phyloP scores from a whole-genome alignment of 495 filamentous ascomycete species.

The Amphirosellinia nigrospora region DNA sequence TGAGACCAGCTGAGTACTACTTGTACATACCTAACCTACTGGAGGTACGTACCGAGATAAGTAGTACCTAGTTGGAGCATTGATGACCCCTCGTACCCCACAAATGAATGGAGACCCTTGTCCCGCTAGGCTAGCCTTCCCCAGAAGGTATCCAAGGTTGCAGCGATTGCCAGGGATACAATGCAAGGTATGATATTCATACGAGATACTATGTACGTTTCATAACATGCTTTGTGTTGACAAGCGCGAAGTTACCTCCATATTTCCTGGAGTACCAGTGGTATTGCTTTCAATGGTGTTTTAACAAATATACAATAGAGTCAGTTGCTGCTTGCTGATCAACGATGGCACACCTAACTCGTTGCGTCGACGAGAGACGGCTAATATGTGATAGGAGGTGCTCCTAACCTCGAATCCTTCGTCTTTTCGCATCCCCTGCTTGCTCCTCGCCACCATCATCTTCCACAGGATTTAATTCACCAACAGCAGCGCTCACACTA shows the following conservation, averaged over 20 bases:
- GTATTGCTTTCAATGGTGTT: not conserved
- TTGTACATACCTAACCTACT: not conserved
- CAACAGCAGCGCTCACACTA: slow-evolving; percentile 38
- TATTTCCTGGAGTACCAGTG: not conserved
- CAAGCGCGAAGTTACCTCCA: not conserved
- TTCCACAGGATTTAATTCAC: slow-evolving; percentile 32
- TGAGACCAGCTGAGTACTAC: not conserved
- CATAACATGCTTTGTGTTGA: no score
- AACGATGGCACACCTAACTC: not conserved
- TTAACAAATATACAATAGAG: slow-evolving; percentile 14
- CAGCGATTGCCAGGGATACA: no score
- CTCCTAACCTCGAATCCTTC: slow-evolving; percentile 36
- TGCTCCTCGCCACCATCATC: slow-evolving; percentile 39
- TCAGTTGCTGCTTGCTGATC: not conserved
- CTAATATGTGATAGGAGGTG: not conserved
- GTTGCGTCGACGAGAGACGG: not conserved
- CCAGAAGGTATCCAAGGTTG: no score
- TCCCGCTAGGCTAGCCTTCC: no score
- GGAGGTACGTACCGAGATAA: no score
- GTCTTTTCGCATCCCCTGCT: slow-evolving; percentile 36
- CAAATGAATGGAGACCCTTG: not conserved
- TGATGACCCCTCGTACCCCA: not conserved
- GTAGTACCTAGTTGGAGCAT: no score
- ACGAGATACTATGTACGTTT: not conserved
- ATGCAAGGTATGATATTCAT: no score